A percentile compares a stretch with the other conserved stretches of the same genome.
These are phyloP conservation scores for Aspergillus sp. DNA, from an alignment of 2,329 filamentous ascomycete species.

Conservation along the genomic window DNA sequence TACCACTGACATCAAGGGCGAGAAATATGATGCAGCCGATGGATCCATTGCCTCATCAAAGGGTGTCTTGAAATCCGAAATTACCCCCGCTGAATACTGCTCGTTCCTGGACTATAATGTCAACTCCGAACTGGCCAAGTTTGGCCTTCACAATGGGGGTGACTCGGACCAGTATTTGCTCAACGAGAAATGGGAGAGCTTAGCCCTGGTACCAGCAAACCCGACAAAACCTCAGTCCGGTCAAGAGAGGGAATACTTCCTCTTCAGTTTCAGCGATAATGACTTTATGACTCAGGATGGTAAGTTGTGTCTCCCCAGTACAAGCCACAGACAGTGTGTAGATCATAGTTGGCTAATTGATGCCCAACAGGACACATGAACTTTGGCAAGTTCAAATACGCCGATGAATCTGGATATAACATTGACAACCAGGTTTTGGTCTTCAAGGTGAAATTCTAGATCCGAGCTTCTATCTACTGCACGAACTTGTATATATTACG, in stretches of 20 bases:
- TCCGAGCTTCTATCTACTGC: not conserved
- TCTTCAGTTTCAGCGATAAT: conserved; percentile 66
- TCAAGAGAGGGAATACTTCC: conserved; percentile 57
- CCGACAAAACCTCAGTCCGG: conserved; percentile 23
- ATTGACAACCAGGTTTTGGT: conserved; percentile 61
- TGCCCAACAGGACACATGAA: conserved; percentile 48
- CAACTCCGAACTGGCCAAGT: conserved; percentile 59
- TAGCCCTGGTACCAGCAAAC: conserved; percentile 59
- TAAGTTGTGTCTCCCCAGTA: conserved; percentile 15
- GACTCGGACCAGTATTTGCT: conserved; percentile 53
- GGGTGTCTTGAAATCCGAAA: conserved; percentile 50
- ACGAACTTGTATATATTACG: too few species aligned
- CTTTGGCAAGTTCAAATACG: conserved; percentile 52
- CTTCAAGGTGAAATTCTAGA: conserved; percentile 39
- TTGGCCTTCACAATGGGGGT: conserved; percentile 66
- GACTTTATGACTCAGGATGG: conserved; percentile 72
- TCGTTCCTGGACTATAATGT: conserved; percentile 65
- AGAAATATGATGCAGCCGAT: conserved; percentile 29
- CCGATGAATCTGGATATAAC: conserved; percentile 53
- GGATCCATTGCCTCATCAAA: conserved; percentile 44
- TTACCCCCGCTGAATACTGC: conserved; percentile 60
- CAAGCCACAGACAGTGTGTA: too few species aligned
- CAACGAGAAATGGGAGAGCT: conserved; percentile 74
- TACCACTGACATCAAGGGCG: conserved; percentile 54
- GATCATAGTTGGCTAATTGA: too few species aligned